phyloP scores from a whole-genome alignment of 2,329 filamentous ascomycete genomes.

The Cordyceps cicadae region DNA sequence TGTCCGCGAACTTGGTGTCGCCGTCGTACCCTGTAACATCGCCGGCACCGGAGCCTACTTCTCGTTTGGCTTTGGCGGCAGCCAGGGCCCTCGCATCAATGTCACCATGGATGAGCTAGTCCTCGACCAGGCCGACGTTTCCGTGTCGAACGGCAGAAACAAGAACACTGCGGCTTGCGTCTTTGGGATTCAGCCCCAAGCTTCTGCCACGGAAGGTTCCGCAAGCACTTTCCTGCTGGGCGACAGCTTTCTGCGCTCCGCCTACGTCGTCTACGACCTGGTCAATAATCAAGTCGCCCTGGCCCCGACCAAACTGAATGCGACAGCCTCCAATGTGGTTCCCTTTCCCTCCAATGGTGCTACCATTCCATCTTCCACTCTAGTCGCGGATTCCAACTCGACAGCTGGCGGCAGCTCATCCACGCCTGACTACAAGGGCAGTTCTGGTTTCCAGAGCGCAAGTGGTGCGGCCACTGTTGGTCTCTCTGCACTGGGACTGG shows the following conservation, averaged over 20 bases:
- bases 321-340: constrained; percentile 40
- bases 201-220: constrained; percentile 12
- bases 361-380: constrained; percentile 41
- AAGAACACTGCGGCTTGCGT: constrained; percentile 36
- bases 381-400: constrained; percentile 32
- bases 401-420: constrained; percentile 12
- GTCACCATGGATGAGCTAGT: constrained; percentile 50
- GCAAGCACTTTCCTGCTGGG: constrained; percentile 39
- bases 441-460: constrained; percentile 25
- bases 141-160: background rate
- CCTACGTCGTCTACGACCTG: constrained; percentile 53
- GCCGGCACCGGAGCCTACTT: constrained; percentile 39
- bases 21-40: constrained; percentile 44
- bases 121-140: constrained; percentile 31
- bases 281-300: constrained; percentile 49
- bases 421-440: constrained; percentile 18
- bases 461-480: background rate
- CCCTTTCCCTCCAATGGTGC: constrained; percentile 42
- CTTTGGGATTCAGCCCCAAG: constrained; percentile 49
- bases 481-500: background rate
- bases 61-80: constrained; percentile 44
- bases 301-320: constrained; percentile 48
- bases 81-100: constrained; percentile 40
- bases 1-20: constrained; percentile 25
- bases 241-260: constrained; percentile 51